Conservation (phyloP, 768 basidiomycete species). For the Macrolepiota albuminosa region DNA sequence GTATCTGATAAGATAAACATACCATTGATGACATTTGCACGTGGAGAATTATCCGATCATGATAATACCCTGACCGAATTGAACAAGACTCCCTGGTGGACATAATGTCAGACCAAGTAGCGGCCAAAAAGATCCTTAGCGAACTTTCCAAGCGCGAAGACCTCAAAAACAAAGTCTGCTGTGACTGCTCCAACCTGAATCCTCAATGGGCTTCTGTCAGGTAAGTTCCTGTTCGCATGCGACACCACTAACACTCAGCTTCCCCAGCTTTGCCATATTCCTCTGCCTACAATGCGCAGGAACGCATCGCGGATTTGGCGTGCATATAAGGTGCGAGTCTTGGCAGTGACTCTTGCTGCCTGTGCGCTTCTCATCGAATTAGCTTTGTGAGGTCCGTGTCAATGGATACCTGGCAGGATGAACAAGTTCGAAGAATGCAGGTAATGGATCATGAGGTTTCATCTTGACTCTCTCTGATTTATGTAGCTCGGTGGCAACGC, state of each 20-base stretch:
- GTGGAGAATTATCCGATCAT: not conserved
- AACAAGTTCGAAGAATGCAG: conserved; percentile 89
- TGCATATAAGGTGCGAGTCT: conserved; percentile 72
- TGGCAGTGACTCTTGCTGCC: conserved; percentile 7
- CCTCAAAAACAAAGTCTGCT: conserved; percentile 71
- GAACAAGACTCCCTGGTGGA: conserved; percentile 9
- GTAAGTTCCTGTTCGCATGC: conserved; percentile 28
- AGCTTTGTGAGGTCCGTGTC: conserved; percentile 91
- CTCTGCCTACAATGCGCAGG: conserved; percentile 90
- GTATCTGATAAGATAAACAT: not conserved
- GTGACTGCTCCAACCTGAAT: conserved; percentile 84
- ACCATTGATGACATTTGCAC: not conserved
- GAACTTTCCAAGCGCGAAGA: conserved; percentile 72
- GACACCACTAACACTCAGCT: conserved; percentile 11
- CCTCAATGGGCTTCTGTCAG: conserved; percentile 93
- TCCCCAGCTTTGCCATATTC: conserved; percentile 72
- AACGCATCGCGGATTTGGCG: conserved; percentile 85
- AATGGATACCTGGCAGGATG: conserved; percentile 95
- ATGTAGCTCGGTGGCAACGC: conserved; percentile 82
- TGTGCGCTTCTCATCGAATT: conserved; percentile 18
- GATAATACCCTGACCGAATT: not conserved
- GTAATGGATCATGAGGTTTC: conserved; percentile 29
- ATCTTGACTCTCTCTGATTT: not conserved
- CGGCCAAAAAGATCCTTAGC: conserved; percentile 66
- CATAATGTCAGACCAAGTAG: conserved; percentile 53